phyloP scores from a whole-genome alignment of 2,329 filamentous ascomycete genomes.

The Talaromyces albobiverticillius region DNA sequence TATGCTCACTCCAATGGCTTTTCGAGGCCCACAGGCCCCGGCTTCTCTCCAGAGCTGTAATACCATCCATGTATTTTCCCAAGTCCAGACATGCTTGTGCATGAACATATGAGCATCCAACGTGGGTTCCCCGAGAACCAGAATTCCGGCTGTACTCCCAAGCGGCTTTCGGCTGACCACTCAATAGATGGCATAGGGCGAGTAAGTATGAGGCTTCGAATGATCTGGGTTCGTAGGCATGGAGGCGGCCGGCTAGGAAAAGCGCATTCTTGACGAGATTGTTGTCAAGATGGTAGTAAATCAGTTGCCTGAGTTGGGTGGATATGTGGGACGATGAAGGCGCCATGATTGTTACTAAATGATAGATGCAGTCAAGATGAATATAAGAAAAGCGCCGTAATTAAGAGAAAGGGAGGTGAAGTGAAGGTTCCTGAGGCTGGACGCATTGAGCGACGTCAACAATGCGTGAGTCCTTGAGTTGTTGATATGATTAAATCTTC shows the following conservation, averaged over 20 bases:
- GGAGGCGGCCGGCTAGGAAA: constrained; percentile 85
- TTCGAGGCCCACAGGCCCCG: constrained; percentile 71
- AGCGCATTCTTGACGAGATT: constrained; percentile 84
- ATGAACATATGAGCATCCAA: constrained; percentile 88
- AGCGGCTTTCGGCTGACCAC: constrained; percentile 79
- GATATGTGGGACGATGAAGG: constrained; percentile 54
- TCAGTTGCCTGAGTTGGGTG: constrained; percentile 61
- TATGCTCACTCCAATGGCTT: constrained; percentile 69
- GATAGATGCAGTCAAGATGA: not conserved
- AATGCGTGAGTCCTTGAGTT: constrained; percentile 3
- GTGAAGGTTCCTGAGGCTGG: not conserved
- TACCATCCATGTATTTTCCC: constrained; percentile 76
- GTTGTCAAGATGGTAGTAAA: constrained; percentile 81
- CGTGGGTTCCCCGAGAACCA: constrained; percentile 68
- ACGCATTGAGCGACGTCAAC: constrained; percentile 12
- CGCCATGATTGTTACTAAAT: constrained; percentile 47
- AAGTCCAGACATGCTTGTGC: constrained; percentile 82
- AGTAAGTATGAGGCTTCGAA: constrained; percentile 79
- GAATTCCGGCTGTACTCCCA: constrained; percentile 75
- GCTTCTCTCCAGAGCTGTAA: constrained; percentile 78
- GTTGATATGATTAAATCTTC: not conserved
- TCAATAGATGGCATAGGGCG: constrained; percentile 77
- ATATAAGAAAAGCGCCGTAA: not conserved
- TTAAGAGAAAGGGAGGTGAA: constrained; percentile 1
- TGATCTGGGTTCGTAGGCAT: constrained; percentile 77